Percentiles rank a stretch among this genome's conserved stretches.
Evolutionary conservation across 78 protist species (phyloP).

Genomic region (Dictyostelium firmibasis): DNA sequence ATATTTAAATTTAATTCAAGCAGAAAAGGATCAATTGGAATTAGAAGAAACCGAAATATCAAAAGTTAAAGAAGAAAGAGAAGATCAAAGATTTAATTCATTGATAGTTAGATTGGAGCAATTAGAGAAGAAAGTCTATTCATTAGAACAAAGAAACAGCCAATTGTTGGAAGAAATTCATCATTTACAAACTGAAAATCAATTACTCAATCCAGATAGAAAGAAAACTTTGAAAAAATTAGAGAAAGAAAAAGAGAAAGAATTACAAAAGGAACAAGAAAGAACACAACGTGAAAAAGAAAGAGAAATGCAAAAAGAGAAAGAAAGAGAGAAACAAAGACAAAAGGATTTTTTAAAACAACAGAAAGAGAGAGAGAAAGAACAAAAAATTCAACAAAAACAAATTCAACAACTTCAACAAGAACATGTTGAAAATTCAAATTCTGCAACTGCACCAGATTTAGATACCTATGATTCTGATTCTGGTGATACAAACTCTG

Average conservation of each 20-base stretch:
- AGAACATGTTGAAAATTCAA: not conserved
- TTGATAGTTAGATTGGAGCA: not conserved
- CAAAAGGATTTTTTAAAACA: not conserved
- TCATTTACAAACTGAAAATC: not conserved
- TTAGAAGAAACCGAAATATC: not conserved
- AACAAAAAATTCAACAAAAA: not conserved
- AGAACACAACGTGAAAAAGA: conserved; percentile 27
- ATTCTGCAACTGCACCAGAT: not conserved
- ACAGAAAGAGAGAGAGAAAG: conserved; percentile 45
- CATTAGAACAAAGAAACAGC: conserved; percentile 2
- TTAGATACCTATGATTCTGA: not conserved
- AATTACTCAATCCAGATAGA: conserved; percentile 4
- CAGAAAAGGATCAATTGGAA: not conserved
- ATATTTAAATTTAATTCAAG: not conserved
- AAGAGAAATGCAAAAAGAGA: conserved; percentile 1
- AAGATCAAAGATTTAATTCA: conserved; percentile 29
- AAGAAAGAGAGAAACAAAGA: conserved; percentile 24
- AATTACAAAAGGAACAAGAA: conserved; percentile 16
- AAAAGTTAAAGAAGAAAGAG: not conserved
- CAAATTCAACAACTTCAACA: not conserved
- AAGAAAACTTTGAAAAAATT: conserved; percentile 53
- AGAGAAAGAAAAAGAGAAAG: conserved; percentile 52
- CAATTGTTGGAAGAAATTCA: not conserved
- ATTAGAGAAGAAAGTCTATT: conserved; percentile 17
- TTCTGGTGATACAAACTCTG: not conserved